These are phyloP conservation scores for Pyrenochaeta sp. DNA, from an alignment of 2,329 filamentous ascomycete genomes.

Conservation along the genomic window DNA sequence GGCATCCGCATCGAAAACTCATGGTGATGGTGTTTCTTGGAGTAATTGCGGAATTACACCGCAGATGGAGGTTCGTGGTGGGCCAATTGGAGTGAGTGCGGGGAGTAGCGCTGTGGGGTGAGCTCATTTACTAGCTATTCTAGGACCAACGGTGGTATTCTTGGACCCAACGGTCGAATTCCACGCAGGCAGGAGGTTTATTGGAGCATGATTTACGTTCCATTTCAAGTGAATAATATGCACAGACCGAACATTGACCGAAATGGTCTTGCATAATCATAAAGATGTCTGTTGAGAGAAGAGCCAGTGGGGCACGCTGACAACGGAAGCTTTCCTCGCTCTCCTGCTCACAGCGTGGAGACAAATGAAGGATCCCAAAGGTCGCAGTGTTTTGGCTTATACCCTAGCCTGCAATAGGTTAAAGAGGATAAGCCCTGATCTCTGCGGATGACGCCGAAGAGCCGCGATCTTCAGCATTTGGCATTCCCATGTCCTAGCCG, in stretches of 20 bases:
- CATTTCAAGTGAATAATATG: background rate
- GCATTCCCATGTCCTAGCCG: no score
- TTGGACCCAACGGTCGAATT: no score
- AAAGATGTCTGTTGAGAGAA: background rate
- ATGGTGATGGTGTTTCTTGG: conserved; percentile 3
- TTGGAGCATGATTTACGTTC: background rate
- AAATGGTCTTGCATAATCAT: background rate
- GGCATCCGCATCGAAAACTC: conserved; percentile 4
- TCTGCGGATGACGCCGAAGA: no score
- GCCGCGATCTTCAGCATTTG: no score
- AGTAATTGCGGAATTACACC: conserved; percentile 23
- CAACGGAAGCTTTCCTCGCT: conserved; percentile 5
- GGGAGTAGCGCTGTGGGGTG: conserved; percentile 16
- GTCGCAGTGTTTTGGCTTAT: background rate
- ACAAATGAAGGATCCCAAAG: no score
- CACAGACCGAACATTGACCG: background rate
- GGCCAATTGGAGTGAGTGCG: conserved; percentile 21
- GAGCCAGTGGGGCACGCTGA: background rate
- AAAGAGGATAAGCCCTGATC: background rate
- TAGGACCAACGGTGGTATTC: background rate
- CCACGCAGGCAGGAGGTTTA: background rate
- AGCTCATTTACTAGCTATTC: conserved; percentile 10
- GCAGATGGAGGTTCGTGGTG: conserved; percentile 7
- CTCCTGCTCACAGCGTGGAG: background rate
- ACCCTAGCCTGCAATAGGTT: background rate